Evolutionary conservation across 1,284 basidiomycete species (phyloP).

Genomic region (Caloboletus inedulis): DNA sequence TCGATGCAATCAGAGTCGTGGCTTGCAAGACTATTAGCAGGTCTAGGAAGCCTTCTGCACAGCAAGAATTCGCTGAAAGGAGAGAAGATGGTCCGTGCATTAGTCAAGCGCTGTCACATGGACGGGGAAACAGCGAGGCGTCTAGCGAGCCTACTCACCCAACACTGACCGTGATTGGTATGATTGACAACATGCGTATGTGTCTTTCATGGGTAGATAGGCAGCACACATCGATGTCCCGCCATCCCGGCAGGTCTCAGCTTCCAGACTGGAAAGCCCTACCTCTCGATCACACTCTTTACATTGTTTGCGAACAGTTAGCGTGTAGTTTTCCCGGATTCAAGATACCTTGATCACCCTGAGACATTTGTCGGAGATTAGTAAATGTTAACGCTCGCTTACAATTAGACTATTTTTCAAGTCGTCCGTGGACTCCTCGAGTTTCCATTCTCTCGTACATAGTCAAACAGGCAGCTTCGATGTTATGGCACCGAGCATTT

Average conservation of each 20-base stretch:
- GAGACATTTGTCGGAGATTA: neutral
- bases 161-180: neutral
- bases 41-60: constrained; percentile 21
- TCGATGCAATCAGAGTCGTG: constrained; percentile 27
- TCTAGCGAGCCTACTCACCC: constrained; percentile 15
- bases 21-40: constrained; percentile 23
- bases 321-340: too few relatives aligned
- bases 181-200: neutral
- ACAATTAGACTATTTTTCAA: neutral
- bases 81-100: constrained; percentile 25
- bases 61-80: constrained; percentile 22
- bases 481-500: neutral
- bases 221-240: neutral
- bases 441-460: neutral
- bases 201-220: neutral
- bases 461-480: neutral
- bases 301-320: neutral
- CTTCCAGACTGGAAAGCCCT: neutral
- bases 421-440: neutral
- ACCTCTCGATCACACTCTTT: too few relatives aligned
- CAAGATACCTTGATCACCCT: neutral
- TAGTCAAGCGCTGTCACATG: constrained; percentile 30
- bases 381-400: neutral
- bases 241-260: neutral
- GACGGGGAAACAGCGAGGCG: constrained; percentile 29